Percentiles rank a stretch among this genome's conserved stretches.
Conservation (phyloP, 2,329 filamentous ascomycete genomes). For the Colletotrichum incanum region DNA sequence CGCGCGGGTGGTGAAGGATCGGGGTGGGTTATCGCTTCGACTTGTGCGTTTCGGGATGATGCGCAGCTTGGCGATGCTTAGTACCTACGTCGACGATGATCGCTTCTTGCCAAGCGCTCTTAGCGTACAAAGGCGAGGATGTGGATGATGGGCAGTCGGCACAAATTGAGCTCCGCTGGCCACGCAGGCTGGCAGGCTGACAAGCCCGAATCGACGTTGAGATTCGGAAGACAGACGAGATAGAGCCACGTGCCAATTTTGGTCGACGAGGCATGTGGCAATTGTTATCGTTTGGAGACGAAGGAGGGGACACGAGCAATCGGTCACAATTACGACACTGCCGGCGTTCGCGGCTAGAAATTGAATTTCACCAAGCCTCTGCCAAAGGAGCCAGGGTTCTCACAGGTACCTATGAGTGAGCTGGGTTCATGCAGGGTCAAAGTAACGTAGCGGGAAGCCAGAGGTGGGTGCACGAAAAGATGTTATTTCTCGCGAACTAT, state of each 20-base stretch:
- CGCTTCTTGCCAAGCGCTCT: background rate
- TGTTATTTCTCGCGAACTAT: background rate
- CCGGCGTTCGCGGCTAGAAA: too few relatives aligned
- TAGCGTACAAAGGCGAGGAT: background rate
- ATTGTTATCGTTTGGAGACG: too few relatives aligned
- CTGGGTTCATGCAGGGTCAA: constrained; percentile 21
- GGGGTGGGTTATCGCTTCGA: constrained; percentile 6
- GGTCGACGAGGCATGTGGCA: too few relatives aligned
- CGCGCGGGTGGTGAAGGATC: background rate
- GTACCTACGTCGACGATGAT: background rate
- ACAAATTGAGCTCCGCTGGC: background rate
- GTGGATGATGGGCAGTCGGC: background rate
- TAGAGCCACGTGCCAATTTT: too few relatives aligned
- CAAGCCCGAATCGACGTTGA: too few relatives aligned
- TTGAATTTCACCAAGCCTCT: background rate
- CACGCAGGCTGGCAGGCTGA: too few relatives aligned
- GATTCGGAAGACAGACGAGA: too few relatives aligned
- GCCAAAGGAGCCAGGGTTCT: background rate
- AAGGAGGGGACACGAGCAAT: too few relatives aligned
- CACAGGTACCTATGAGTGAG: background rate
- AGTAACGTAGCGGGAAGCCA: background rate
- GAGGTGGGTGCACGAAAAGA: background rate
- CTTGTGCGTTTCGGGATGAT: constrained; percentile 20
- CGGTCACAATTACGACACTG: background rate
- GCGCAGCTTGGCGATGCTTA: constrained; percentile 24